Conservation (phyloP, 225 moss, liverwort and hornwort species). For the Pseudoscleropodium purum region DNA sequence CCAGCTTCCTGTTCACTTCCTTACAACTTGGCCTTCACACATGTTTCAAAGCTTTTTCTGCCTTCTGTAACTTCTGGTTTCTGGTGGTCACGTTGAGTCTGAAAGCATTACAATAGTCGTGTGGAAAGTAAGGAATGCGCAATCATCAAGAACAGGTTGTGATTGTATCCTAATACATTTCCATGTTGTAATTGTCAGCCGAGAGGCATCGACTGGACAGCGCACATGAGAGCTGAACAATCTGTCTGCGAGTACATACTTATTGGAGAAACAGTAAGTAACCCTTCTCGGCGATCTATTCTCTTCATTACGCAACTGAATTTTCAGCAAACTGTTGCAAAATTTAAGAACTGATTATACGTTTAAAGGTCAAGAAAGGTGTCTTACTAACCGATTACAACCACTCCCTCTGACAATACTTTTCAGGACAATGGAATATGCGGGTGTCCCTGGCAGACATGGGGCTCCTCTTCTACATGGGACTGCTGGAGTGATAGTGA, state of each 20-base stretch:
- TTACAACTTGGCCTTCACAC: neutral
- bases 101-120: neutral
- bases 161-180: neutral
- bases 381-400: neutral
- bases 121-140: neutral
- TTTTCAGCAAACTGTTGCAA: neutral
- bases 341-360: neutral
- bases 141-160: neutral
- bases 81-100: neutral
- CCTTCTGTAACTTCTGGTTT: neutral
- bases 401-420: neutral
- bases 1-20: neutral
- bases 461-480: constrained; percentile 42
- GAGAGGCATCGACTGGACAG: constrained; percentile 78
- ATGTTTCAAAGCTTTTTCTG: neutral
- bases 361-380: neutral
- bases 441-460: constrained; percentile 76
- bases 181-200: constrained; percentile 37
- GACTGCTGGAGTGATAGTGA: constrained; percentile 41
- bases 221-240: constrained; percentile 49
- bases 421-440: constrained; percentile 73
- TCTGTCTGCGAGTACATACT: constrained; percentile 81
- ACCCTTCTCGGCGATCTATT: neutral
- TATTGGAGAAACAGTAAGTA: constrained; percentile 70
- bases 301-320: neutral